Conservation (phyloP, 176 grass and related monocot species). For the Oryza meridionalis region DNA sequence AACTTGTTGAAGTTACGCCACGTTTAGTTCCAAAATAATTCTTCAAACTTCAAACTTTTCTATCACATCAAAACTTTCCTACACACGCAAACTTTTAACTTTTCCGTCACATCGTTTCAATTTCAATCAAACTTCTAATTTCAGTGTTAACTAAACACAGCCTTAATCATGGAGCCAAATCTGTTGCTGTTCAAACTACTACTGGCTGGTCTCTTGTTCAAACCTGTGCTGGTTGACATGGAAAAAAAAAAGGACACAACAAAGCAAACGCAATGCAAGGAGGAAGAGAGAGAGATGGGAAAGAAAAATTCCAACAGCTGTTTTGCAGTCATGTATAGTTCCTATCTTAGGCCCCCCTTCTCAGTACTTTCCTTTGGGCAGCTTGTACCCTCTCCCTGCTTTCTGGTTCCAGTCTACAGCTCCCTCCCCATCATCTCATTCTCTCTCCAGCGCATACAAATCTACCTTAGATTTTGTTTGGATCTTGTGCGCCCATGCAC, state of each 20-base stretch:
- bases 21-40: no score
- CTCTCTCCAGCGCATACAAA: constrained; percentile 35
- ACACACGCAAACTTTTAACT: no score
- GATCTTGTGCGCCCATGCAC: constrained; percentile 59
- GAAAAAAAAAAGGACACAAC: constrained; percentile 23
- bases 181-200: neutral
- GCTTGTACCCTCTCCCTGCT: constrained; percentile 50
- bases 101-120: no score
- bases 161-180: no score
- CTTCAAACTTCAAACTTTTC: no score
- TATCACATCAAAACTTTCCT: no score
- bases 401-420: neutral
- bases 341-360: constrained; percentile 36
- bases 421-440: constrained; percentile 9
- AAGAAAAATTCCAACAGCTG: constrained; percentile 45
- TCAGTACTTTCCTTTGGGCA: constrained; percentile 58
- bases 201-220: neutral
- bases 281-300: neutral
- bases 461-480: constrained; percentile 89
- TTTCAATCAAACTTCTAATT: no score
- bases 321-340: constrained; percentile 60
- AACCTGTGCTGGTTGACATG: constrained; percentile 3
- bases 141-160: no score
- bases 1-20: no score
- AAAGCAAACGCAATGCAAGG: constrained; percentile 16